phyloP scores from a whole-genome alignment of 371 early-diverging fungal genomes.

The Zychaea mexicana region DNA sequence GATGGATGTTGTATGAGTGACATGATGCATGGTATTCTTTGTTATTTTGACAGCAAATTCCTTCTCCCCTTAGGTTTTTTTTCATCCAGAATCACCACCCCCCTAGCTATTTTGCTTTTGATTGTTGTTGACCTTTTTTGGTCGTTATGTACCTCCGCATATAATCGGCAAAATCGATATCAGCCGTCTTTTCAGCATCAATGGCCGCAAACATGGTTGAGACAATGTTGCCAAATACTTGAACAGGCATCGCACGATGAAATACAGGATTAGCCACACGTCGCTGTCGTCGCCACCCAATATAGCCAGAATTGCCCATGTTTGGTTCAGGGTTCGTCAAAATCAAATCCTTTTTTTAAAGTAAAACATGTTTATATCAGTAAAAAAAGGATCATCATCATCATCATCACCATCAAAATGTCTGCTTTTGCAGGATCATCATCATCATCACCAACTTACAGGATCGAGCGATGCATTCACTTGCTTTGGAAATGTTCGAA shows the following conservation, averaged over 20 bases:
- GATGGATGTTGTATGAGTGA: too few relatives aligned
- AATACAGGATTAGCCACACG: slow-evolving; percentile 39
- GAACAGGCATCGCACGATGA: slow-evolving; percentile 30
- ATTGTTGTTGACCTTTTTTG: too few relatives aligned
- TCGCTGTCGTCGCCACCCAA: slow-evolving; percentile 26
- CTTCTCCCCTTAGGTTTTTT: background rate
- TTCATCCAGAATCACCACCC: background rate
- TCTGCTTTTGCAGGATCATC: too few relatives aligned
- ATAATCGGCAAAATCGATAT: slow-evolving; percentile 12
- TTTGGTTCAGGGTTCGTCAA: slow-evolving; percentile 12
- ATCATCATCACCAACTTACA: slow-evolving; percentile 9
- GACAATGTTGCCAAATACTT: slow-evolving; percentile 26
- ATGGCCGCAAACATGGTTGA: slow-evolving; percentile 20
- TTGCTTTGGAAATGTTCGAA: slow-evolving; percentile 24
- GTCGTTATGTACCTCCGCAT: slow-evolving; percentile 2
- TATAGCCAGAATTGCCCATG: slow-evolving; percentile 14
- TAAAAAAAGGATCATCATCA: slow-evolving; percentile 1
- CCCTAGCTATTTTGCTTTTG: background rate
- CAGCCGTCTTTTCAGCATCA: slow-evolving; percentile 5
- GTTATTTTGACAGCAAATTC: background rate
- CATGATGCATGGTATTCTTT: too few relatives aligned
- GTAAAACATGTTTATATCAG: background rate
- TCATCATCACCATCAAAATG: slow-evolving; percentile 10
- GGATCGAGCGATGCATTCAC: slow-evolving; percentile 17
- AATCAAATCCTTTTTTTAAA: slow-evolving; percentile 8